Evolutionary conservation across 2,329 filamentous ascomycete species (phyloP).

Genomic region (Diaporthe humulicola): DNA sequence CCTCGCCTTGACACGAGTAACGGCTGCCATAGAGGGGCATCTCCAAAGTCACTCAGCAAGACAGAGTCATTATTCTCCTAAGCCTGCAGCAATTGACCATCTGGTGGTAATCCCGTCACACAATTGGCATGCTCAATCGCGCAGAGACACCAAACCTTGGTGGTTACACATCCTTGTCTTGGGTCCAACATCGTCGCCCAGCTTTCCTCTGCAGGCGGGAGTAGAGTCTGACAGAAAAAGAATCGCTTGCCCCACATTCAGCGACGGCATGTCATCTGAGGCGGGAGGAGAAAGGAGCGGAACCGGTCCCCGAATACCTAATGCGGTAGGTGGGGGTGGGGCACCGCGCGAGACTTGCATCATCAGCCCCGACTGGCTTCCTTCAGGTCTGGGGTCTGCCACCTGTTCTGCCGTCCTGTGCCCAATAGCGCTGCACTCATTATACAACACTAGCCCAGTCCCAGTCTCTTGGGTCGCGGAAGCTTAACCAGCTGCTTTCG

Average conservation of each 20-base stretch:
- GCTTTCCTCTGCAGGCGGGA: not conserved
- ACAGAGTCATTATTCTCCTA: conserved; percentile 4
- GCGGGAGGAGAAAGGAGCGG: not conserved
- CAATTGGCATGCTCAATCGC: not conserved
- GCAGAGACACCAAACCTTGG: not conserved
- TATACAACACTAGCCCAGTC: not conserved
- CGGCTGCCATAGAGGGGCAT: not conserved
- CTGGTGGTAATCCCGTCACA: not conserved
- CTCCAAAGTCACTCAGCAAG: not conserved
- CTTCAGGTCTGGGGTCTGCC: not conserved
- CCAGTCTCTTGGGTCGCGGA: not conserved
- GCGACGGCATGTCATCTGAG: not conserved
- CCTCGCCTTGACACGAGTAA: conserved; percentile 14
- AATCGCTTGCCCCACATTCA: not conserved
- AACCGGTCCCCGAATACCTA: conserved; percentile 4
- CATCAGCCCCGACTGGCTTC: not conserved
- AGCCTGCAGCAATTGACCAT: not conserved
- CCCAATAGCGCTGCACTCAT: not conserved
- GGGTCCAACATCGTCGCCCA: not conserved
- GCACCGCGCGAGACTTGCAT: conserved; percentile 12
- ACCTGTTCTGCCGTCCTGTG: not conserved
- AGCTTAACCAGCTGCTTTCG: conserved; percentile 1
- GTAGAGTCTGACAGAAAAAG: not conserved
- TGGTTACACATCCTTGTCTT: not conserved
- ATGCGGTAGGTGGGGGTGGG: conserved; percentile 31